Base-by-base conservation (phyloP, 805 yeast genomes). In the Metschnikowia corniflorae region DNA sequence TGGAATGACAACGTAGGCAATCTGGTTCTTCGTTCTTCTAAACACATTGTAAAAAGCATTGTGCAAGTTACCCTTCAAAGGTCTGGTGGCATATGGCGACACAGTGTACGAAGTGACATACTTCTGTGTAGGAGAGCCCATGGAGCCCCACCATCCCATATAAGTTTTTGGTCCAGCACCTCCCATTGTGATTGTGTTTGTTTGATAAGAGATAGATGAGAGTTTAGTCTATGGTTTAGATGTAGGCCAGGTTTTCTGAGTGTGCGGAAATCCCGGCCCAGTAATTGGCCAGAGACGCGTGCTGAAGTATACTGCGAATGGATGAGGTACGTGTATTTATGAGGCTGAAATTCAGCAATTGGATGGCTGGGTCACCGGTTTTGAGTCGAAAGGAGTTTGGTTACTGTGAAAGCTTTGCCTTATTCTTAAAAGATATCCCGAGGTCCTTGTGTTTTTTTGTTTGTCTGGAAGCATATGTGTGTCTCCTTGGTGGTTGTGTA, bases 71-170 rank as follows among this genome's bases (percentile, higher is more conserved):
- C 95, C 95, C 65, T 83, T 82, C 64, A 93, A 76, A 40, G 97
- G 97, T 64, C 78, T 80, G 69, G 91, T 94, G 43, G 96, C 96
- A 53, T 76, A 86, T 45, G 96, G 94, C 49, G 98, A 85, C 47
- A 93, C 88, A 39, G 96, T 73, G 75, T 91, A 93, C 43, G 84
- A 77, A 46, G 91, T 84, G 49, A 83, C 73, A 70, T 86, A 82
- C 67, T 86, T 86, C 73, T 86, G 95, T 54, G 76, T 77, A 61
- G 93, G 89, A 65, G 85, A 75, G 17, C 44, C 95, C 60, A 88
- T 67, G 71, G 73, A 65, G 60, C 97, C 97, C 97, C 97, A 88
- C 96, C 96, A 88, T 54, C 97, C 97, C 91, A 86, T 82, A 60
- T 83, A 88, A 58, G 87, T 61, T 54, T 75, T 78, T 54, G 82